Evolutionary conservation across 192 early-diverging fungal genomes (phyloP).

Genomic region (Coemansia sp.): DNA sequence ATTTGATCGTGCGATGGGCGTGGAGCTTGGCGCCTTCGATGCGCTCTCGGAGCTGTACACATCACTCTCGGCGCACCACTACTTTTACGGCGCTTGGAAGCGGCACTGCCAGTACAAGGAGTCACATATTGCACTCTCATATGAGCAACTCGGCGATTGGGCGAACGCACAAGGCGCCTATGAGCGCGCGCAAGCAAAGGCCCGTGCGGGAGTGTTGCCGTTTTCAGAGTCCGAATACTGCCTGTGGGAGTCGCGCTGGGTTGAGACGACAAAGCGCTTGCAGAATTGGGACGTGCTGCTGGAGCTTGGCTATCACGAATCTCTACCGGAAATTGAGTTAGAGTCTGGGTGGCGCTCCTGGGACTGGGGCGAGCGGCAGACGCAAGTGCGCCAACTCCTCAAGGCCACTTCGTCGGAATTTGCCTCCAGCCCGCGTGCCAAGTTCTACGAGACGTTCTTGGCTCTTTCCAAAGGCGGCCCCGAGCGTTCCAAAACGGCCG

Average conservation of each 20-base stretch:
- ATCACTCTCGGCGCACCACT: conserved; percentile 86
- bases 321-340: conserved; percentile 80
- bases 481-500: conserved; percentile 58
- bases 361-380: conserved; percentile 84
- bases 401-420: conserved; percentile 71
- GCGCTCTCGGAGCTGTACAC: conserved; percentile 84
- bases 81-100: conserved; percentile 91
- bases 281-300: conserved; percentile 98
- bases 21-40: conserved; percentile 88
- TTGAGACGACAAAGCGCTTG: conserved; percentile 81
- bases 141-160: conserved; percentile 95
- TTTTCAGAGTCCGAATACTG: conserved; percentile 95
- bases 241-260: conserved; percentile 99
- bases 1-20: conserved; percentile 58
- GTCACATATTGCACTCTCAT: conserved; percentile 95
- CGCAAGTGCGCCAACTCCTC: conserved; percentile 61
- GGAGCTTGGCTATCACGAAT: conserved; percentile 91
- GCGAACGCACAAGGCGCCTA: conserved; percentile 85
- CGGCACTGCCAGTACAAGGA: conserved; percentile 86
- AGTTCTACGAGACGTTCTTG: conserved; percentile 88
- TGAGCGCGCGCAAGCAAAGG: conserved; percentile 92
- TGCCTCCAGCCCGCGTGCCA: conserved; percentile 64
- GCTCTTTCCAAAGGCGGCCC: conserved; percentile 67
- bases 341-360: conserved; percentile 95
- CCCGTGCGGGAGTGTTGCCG: conserved; percentile 77